These are phyloP conservation scores for Suillus plorans DNA, from an alignment of 768 basidiomycete genomes.

Conservation along the genomic window DNA sequence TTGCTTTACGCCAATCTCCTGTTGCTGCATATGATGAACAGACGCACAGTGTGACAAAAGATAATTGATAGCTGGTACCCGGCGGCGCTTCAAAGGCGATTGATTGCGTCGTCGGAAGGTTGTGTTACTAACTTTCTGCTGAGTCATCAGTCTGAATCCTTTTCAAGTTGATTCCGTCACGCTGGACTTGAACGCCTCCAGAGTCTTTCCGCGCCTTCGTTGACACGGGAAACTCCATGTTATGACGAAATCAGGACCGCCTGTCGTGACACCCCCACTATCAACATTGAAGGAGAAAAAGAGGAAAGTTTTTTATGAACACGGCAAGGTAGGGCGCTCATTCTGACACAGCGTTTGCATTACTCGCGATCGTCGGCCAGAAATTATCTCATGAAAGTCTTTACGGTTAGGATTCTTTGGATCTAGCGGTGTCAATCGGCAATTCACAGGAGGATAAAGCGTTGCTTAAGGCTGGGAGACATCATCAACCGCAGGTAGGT, in stretches of 20 bases:
- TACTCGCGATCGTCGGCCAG: slow-evolving; percentile 17
- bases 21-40: slow-evolving; percentile 8
- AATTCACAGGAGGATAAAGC: slow-evolving; percentile 45
- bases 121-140: slow-evolving; percentile 14
- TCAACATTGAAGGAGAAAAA: slow-evolving; percentile 27
- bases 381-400: slow-evolving; percentile 16
- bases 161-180: slow-evolving; percentile 11
- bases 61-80: neutral
- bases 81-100: neutral
- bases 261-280: slow-evolving; percentile 17
- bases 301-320: slow-evolving; percentile 29
- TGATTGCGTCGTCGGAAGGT: neutral
- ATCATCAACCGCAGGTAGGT: slow-evolving; percentile 39
- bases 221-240: slow-evolving; percentile 10
- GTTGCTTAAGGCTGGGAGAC: slow-evolving; percentile 38
- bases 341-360: slow-evolving; percentile 11
- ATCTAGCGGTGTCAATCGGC: slow-evolving; percentile 49
- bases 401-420: slow-evolving; percentile 42
- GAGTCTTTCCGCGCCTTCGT: slow-evolving; percentile 8
- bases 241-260: slow-evolving; percentile 30
- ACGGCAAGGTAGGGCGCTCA: slow-evolving; percentile 29
- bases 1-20: slow-evolving; percentile 12
- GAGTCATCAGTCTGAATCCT: slow-evolving; percentile 24
- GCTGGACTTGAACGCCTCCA: slow-evolving; percentile 14
- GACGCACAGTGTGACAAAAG: neutral